Evolutionary conservation across 306 rosid species (phyloP).

Genomic region (Adenanthera pavonina): DNA sequence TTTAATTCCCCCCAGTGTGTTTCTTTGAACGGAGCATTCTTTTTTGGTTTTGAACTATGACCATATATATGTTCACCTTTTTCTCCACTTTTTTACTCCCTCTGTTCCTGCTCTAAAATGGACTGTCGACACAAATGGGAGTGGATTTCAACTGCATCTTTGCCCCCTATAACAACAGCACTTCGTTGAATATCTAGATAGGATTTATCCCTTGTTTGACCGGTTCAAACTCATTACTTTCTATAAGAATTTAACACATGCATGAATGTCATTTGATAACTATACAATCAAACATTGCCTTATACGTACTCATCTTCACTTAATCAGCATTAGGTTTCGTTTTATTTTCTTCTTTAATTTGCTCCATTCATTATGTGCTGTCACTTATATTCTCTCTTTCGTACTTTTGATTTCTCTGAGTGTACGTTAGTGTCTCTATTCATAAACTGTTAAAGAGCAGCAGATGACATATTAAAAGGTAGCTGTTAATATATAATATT

Average conservation of each 20-base stretch:
- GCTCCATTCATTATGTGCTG: too few relatives aligned
- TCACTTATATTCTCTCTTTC: too few relatives aligned
- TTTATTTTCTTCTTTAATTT: too few relatives aligned
- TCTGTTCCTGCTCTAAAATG: not conserved
- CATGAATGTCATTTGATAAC: too few relatives aligned
- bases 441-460: not conserved
- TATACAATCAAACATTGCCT: too few relatives aligned
- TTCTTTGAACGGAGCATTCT: not conserved
- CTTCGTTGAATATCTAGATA: not conserved
- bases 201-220: not conserved
- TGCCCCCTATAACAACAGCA: constrained; percentile 7
- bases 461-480: constrained; percentile 16
- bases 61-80: not conserved
- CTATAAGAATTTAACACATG: too few relatives aligned
- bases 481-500: constrained; percentile 27
- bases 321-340: too few relatives aligned
- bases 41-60: not conserved
- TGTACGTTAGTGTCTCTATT: not conserved
- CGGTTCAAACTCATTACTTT: not conserved
- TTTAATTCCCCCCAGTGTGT: constrained; percentile 8
- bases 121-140: not conserved
- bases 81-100: not conserved
- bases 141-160: not conserved
- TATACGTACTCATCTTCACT: too few relatives aligned
- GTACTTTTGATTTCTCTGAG: too few relatives aligned